phyloP scores from a whole-genome alignment of 805 yeast genomes.

The Saturnispora serradocipensis region DNA sequence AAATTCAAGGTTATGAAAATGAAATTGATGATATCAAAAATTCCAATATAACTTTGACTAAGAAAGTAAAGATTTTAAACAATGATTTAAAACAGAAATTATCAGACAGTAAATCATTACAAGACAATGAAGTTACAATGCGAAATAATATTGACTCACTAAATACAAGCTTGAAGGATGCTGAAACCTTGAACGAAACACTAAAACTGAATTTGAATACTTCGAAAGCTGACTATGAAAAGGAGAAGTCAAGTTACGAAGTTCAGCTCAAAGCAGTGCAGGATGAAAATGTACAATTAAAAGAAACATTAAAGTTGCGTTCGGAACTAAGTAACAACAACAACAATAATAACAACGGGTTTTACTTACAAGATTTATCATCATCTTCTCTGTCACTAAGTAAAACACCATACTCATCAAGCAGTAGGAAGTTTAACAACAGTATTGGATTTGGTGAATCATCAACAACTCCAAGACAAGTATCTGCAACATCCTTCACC shows the following conservation, averaged over 20 bases:
- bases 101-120: conserved; percentile 19
- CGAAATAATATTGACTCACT: conserved; percentile 18
- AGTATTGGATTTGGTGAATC: conserved; percentile 38
- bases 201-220: conserved; percentile 13
- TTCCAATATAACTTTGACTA: conserved; percentile 23
- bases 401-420: conserved; percentile 19
- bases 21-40: conserved; percentile 34
- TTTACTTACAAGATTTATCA: conserved; percentile 27
- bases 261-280: conserved; percentile 20
- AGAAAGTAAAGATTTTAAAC: conserved; percentile 23
- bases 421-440: conserved; percentile 16
- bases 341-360: conserved; percentile 4
- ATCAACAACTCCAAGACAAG: conserved; percentile 35
- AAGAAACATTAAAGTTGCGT: conserved; percentile 11
- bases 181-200: conserved; percentile 20
- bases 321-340: conserved; percentile 3
- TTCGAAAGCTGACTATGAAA: conserved; percentile 23
- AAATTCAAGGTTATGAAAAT: conserved; percentile 35
- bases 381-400: conserved; percentile 18
- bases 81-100: conserved; percentile 31
- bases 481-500: conserved; percentile 9
- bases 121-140: conserved; percentile 19
- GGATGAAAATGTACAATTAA: conserved; percentile 21
- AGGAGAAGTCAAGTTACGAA: conserved; percentile 20
- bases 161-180: conserved; percentile 12